Conservation (phyloP, 2,329 filamentous ascomycete genomes). For the Cercospora zeina region DNA sequence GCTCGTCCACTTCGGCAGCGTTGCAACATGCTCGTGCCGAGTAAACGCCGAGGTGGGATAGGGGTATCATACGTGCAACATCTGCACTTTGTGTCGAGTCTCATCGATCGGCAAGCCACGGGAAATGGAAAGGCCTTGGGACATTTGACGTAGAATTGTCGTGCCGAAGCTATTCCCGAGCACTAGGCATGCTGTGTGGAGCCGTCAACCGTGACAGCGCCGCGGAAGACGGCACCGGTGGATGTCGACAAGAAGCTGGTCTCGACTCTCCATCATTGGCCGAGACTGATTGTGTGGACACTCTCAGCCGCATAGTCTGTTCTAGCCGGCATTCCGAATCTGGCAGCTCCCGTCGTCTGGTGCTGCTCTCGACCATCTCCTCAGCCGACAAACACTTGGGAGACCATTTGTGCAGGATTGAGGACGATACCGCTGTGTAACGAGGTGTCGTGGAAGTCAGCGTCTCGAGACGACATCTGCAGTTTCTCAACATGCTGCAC, state of each 20-base stretch:
- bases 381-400: not conserved
- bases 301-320: not conserved
- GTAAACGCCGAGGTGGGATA: not conserved
- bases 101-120: not conserved
- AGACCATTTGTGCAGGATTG: not conserved
- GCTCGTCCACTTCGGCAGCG: conserved; percentile 13
- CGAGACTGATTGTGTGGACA: not conserved
- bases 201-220: not conserved
- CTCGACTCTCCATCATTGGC: not conserved
- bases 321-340: not conserved
- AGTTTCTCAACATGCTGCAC: not conserved
- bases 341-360: not conserved
- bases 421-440: not conserved
- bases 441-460: not conserved
- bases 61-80: not conserved
- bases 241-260: not conserved
- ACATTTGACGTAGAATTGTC: not conserved
- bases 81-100: not conserved
- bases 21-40: not conserved
- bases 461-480: not conserved
- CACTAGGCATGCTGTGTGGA: not conserved
- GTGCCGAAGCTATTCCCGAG: not conserved
- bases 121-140: not conserved
- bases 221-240: not conserved
- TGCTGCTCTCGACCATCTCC: not conserved